phyloP scores from a whole-genome alignment of 1,139 yeast species.

The Scheffersomyces parashehatae region DNA sequence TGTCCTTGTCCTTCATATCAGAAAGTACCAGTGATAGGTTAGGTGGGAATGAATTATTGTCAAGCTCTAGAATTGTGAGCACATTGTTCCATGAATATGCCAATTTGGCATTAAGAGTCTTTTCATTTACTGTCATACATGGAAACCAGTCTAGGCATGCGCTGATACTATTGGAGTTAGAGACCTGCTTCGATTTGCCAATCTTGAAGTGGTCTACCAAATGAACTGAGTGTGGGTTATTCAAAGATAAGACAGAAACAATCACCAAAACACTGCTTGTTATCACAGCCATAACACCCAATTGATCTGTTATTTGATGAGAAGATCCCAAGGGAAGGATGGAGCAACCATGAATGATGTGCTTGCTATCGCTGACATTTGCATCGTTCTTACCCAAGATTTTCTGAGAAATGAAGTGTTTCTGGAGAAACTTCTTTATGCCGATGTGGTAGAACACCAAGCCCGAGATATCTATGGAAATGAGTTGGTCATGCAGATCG shows the following conservation, averaged over 20 bases:
- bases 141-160: slow-evolving; percentile 65
- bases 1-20: slow-evolving; percentile 44
- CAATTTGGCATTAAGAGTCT: slow-evolving; percentile 44
- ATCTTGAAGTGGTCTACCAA: slow-evolving; percentile 56
- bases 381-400: slow-evolving; percentile 52
- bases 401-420: slow-evolving; percentile 49
- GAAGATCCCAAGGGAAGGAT: slow-evolving; percentile 57
- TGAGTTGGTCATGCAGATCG: slow-evolving; percentile 54
- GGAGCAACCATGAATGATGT: slow-evolving; percentile 29
- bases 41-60: slow-evolving; percentile 28
- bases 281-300: slow-evolving; percentile 64
- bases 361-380: slow-evolving; percentile 16
- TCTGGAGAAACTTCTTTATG: slow-evolving; percentile 53
- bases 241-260: slow-evolving; percentile 55
- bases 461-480: slow-evolving; percentile 64
- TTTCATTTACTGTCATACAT: slow-evolving; percentile 24
- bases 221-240: slow-evolving; percentile 26
- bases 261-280: slow-evolving; percentile 53
- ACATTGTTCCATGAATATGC: slow-evolving; percentile 70
- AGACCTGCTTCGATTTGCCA: slow-evolving; percentile 42
- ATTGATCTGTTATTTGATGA: slow-evolving; percentile 50
- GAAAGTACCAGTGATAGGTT: slow-evolving; percentile 29
- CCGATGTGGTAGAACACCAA: slow-evolving; percentile 62
- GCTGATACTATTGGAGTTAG: slow-evolving; percentile 10
- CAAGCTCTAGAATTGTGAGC: slow-evolving; percentile 56